Base-by-base conservation (phyloP, 1,284 basidiomycete species). In the Cryptococcus depauperatus region DNA sequence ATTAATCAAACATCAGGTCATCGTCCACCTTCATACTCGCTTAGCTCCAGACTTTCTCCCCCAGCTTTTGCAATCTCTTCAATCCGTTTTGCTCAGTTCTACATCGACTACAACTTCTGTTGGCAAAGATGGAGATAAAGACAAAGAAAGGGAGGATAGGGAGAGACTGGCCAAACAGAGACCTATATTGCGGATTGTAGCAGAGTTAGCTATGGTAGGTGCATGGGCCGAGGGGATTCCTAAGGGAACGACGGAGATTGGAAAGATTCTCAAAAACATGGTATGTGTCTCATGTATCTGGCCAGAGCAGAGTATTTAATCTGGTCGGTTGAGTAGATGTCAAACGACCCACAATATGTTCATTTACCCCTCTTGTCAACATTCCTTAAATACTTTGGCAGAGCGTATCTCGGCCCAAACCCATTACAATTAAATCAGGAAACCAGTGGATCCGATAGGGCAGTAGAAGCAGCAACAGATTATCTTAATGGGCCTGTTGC, bases 91-190 rank as follows among this genome's bases (percentile, higher is more conserved):
- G 21, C 76, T 78, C 5, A 48, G 63, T 5, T 40, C 43, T 13
- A 34, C 37, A n/a, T 21, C 50, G 5, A 48, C 46, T 1, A 32
- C 45, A 8, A 43, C 50, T 0, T 28, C 39, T n/a, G 16, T 41
- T 11, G 46, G 48, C 32, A 66, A 66, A 16, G 68, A 79, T 7
- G 56, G 45, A 18, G 64, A 64, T 67, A 87, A 43, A 72, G 74
- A 96, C 61, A 80, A 83, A 43, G 95, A 99, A 65, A 93, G 90
- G 69, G 95, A 98, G 50, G 93, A 98, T 55, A 75, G 79, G 42
- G 73, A 80, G 13, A 78, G 93, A 22, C 74, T 98, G 11, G 64
- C 79, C 2, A 82, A 85, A 28, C 91, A 97, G 68, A 78, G 91
- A 16, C 84, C 86, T 1, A 73, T 93, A 9, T 73, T 97, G 41